These are phyloP conservation scores for Calocybe gangraenosa DNA, from an alignment of 768 basidiomycete genomes.

Conservation along the genomic window DNA sequence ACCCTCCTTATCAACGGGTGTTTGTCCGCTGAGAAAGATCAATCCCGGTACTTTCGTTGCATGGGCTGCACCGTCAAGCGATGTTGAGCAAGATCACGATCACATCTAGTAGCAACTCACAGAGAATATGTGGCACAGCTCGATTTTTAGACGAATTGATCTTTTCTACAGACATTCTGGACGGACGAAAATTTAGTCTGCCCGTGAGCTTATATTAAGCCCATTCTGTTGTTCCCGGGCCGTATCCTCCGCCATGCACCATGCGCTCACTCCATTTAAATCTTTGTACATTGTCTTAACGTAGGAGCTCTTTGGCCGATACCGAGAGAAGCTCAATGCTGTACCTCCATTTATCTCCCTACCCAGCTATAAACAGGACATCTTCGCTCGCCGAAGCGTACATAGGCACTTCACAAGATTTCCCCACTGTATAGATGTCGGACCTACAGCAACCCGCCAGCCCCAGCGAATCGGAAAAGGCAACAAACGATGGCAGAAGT, in stretches of 20 bases:
- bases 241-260: too few relatives aligned
- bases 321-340: background rate
- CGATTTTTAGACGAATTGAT: conserved; percentile 49
- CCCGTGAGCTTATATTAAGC: background rate
- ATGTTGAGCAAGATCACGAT: conserved; percentile 6
- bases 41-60: conserved; percentile 54
- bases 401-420: background rate
- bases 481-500: conserved; percentile 15
- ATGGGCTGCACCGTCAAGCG: conserved; percentile 39
- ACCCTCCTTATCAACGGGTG: conserved; percentile 45
- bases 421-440: conserved; percentile 1
- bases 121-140: conserved; percentile 43
- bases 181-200: background rate
- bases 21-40: conserved; percentile 60
- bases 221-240: background rate
- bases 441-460: background rate
- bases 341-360: background rate
- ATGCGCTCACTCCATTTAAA: background rate
- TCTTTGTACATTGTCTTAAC: too few relatives aligned
- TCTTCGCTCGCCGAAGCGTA: background rate
- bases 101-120: conserved; percentile 26
- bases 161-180: conserved; percentile 45
- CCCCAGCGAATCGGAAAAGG: conserved; percentile 17
- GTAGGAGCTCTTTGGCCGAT: too few relatives aligned
- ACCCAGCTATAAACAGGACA: background rate